Evolutionary conservation across 495 filamentous ascomycete species (phyloP), one percentile per base, ranked within the genome.

Genomic region (Talaromyces adpressus): DNA sequence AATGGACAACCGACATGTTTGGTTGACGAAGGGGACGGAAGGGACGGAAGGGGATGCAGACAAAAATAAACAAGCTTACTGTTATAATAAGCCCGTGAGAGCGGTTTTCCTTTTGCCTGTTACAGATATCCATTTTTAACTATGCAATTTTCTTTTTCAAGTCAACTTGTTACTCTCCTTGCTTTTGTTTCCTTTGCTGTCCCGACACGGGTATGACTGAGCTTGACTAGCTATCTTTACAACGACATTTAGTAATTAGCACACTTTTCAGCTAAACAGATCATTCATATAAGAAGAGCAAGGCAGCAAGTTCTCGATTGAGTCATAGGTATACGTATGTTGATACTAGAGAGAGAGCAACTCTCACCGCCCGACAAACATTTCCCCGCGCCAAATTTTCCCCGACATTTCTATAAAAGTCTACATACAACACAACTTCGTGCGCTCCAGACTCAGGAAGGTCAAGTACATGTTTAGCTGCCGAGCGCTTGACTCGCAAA

Each of bases 41-140:
- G 16, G n/a, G 45, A 49, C 36, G 18, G 16, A 20, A 8, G 45
- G 45, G 45, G 27, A 32, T n/a, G 56, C 56, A 58, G 30, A 58
- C 30, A 36, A 20, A 58, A 58, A 36, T 58, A n/a, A 36, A 32
- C 18, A 62, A 62, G 41, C 60, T 51, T 51, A 36, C 45, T 36
- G 27, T 52, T 62, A 58, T 58, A 58, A 58, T 47, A 32, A 52
- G 41, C 60, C 27, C 29, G 45, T 47, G 32, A 45, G 18, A 62
- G 60, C 23, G 45, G 25, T 49, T 62, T 62, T 62, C 45, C 45
- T 23, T 62, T 52, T 62, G 39, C 60, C 25, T 52, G 67, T 77
- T 78, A 70, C 77, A 75, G 72, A 79, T 80, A 80, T 79, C 77
- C 75, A 75, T 64, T 69, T 74, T 75, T 75, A 70, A 73, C 70